Conservation (phyloP, 2,329 filamentous ascomycete genomes). For the Fusarium burgessii region DNA sequence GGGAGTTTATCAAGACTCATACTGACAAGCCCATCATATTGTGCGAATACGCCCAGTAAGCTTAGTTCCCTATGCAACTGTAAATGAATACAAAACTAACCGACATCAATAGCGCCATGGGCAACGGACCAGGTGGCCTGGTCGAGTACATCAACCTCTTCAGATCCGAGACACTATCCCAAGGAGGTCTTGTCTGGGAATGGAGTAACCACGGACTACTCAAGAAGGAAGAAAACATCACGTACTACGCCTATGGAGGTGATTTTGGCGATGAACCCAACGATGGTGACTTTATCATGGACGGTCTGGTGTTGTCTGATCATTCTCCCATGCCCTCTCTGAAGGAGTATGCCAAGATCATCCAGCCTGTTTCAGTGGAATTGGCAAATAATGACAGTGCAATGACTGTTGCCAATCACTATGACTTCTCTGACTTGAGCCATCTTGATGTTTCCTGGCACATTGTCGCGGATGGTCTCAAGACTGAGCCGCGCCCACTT, state of each 20-base stretch:
- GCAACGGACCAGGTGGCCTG: conserved; percentile 75
- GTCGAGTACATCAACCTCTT: conserved; percentile 76
- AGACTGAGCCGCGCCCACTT: background rate
- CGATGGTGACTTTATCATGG: conserved; percentile 70
- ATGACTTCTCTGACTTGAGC: conserved; percentile 20
- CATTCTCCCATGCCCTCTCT: conserved; percentile 20
- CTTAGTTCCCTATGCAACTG: too few relatives aligned
- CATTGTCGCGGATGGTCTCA: conserved; percentile 1
- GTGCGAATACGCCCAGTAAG: conserved; percentile 65
- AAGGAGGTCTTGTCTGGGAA: conserved; percentile 76
- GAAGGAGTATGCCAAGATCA: conserved; percentile 28
- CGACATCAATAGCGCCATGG: conserved; percentile 70
- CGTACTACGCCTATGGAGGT: conserved; percentile 63
- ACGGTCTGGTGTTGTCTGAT: conserved; percentile 56
- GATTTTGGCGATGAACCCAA: conserved; percentile 72
- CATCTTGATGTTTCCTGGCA: conserved; percentile 26
- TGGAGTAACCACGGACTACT: conserved; percentile 66
- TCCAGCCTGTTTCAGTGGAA: conserved; percentile 9
- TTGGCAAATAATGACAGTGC: background rate
- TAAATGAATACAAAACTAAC: too few relatives aligned
- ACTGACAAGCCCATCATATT: conserved; percentile 66
- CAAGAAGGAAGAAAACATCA: conserved; percentile 3
- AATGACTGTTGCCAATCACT: conserved; percentile 2
- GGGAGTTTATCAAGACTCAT: conserved; percentile 2
- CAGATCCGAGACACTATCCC: conserved; percentile 61